Base-by-base conservation (phyloP, 169 alveolate species). In the Babesia ovis region DNA sequence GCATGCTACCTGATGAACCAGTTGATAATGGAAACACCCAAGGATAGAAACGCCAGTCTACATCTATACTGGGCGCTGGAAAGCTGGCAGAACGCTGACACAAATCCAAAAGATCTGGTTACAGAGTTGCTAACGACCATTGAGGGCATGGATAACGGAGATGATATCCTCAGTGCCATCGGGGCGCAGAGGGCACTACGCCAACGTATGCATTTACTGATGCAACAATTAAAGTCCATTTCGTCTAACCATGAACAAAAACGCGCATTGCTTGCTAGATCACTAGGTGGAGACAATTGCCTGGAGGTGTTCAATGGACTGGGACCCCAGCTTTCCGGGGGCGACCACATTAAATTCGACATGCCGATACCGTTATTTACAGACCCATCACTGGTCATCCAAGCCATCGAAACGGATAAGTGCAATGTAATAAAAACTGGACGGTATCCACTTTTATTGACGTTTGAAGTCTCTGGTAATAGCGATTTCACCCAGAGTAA, bases 11-110 rank as follows among this genome's bases (percentile, higher is more conserved):
- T 64, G 61, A n/a, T 64, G 35, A 4, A 48, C 51, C 50, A 25
- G 23, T 50, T 64, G 50, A 50, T 64, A 31, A n/a, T 16, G 6
- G 22, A 16, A 5, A 6, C 53, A 11, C 25, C 42, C 39, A 46
- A n/a, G 2, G 50, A 64, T 4, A 9, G 22, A 0, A 22, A 8
- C 31, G 16, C 62, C 18, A 61, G 61, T 6, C 6, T 64, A 12
- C 8, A 27, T n/a, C 46, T 64, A 6, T 50, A 64, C 48, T 64
- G 74, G 74, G 74, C 61, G n/a, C 20, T 64, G 8, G 74, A 64
- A 20, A 5, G 53, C 51, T 64, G 74, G 74, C 35, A 35, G 48
- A 8, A 1, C n/a, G 11, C 3, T 3, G 20, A 20, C 1, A 6
- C 14, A 32, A 20, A 14, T 20, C 45, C 46, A 12, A 25, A 60